A percentile compares a stretch with the other conserved stretches of the same genome.
Evolutionary conservation across 2,329 filamentous ascomycete species (phyloP).

Genomic region (Aspergillus fumigatus): DNA sequence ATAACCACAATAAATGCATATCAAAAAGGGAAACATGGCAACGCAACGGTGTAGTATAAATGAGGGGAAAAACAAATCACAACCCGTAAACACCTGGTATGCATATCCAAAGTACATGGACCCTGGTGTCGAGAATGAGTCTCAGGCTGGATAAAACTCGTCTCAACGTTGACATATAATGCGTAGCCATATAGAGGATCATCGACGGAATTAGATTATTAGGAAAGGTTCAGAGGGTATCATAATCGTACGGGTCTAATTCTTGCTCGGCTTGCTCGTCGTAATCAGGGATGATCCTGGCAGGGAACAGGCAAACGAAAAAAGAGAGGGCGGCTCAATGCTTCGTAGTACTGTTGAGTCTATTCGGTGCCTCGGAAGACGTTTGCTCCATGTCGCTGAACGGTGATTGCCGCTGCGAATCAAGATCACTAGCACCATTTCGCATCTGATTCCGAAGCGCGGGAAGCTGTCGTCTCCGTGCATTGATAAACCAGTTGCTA

Average conservation of each 20-base stretch:
- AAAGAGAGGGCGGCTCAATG: conserved; percentile 22
- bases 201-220: conserved; percentile 4
- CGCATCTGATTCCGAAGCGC: conserved; percentile 43
- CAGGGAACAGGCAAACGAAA: conserved; percentile 4
- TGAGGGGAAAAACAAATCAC: not conserved
- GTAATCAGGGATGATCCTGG: conserved; percentile 11
- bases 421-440: conserved; percentile 26
- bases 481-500: conserved; percentile 53
- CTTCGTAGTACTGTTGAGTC: not conserved
- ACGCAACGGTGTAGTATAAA: conserved; percentile 4
- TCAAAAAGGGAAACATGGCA: conserved; percentile 3
- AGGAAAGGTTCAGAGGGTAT: conserved; percentile 23
- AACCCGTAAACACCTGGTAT: conserved; percentile 16
- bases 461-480: conserved; percentile 45
- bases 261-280: conserved; percentile 15
- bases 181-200: conserved; percentile 8
- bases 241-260: conserved; percentile 22
- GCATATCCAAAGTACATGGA: conserved; percentile 8
- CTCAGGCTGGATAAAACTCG: not conserved
- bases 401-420: conserved; percentile 30
- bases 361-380: conserved; percentile 15
- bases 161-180: not conserved
- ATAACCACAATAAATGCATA: not conserved
- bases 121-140: not conserved
- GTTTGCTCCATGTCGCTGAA: conserved; percentile 32